phyloP scores from a whole-genome alignment of 140 eudicot species.

The Anethum foeniculum region DNA sequence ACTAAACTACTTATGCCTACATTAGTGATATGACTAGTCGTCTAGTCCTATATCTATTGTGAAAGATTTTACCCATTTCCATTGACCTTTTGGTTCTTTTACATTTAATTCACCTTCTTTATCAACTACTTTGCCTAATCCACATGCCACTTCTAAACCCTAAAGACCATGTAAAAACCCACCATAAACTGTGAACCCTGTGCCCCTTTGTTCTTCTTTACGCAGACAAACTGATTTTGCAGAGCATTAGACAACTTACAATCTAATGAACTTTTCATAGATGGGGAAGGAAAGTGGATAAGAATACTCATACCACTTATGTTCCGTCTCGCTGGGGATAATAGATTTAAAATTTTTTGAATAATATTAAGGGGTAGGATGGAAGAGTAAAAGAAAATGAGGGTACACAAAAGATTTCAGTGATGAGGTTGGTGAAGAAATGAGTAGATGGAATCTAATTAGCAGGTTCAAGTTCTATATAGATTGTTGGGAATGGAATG shows the following conservation, averaged over 20 bases:
- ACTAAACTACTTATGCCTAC: not conserved
- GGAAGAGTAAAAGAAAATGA: not conserved
- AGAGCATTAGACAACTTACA: not conserved
- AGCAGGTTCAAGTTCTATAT: not conserved
- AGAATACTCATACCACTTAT: not conserved
- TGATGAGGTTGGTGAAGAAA: not conserved
- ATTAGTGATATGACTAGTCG: not conserved
- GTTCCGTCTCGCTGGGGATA: not conserved
- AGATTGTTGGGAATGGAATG: not conserved
- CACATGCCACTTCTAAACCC: not conserved
- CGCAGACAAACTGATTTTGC: not conserved
- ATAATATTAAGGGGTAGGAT: not conserved
- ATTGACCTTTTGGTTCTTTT: not conserved
- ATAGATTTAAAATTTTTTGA: too few relatives aligned
- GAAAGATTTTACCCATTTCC: too few relatives aligned
- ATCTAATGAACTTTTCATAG: not conserved
- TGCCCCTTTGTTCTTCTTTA: not conserved
- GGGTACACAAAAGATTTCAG: not conserved
- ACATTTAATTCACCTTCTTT: not conserved
- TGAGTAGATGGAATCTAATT: not conserved
- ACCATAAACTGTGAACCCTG: not conserved
- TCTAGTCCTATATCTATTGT: too few relatives aligned
- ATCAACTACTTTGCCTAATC: not conserved
- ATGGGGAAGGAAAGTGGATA: not conserved
- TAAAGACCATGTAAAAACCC: not conserved